phyloP scores from a whole-genome alignment of 371 early-diverging fungal genomes.

The Smittium culicis region DNA sequence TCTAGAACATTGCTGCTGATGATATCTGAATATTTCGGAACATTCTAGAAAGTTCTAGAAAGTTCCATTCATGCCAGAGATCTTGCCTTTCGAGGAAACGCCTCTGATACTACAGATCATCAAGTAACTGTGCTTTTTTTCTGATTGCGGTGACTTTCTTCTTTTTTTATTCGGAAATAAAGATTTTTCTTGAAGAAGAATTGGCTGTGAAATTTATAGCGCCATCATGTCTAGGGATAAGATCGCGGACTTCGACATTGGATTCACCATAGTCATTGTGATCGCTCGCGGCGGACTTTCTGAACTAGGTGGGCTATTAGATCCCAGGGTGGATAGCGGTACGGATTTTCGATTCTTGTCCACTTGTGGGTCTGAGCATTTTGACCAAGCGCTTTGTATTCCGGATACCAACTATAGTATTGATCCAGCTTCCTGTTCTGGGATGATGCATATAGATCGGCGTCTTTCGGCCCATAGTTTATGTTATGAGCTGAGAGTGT shows the following conservation, averaged over 20 bases:
- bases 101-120: neutral
- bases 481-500: neutral
- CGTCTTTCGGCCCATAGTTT: neutral
- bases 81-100: neutral
- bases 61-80: no score
- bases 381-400: neutral
- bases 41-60: no score
- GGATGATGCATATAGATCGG: neutral
- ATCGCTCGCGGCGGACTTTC: neutral
- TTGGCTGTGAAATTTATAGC: neutral
- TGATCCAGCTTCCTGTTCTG: neutral
- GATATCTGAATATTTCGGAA: no score
- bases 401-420: neutral
- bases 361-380: neutral
- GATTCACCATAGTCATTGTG: neutral
- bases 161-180: neutral
- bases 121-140: neutral
- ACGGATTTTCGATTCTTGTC: neutral
- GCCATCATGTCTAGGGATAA: neutral
- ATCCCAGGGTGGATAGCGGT: neutral
- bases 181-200: neutral
- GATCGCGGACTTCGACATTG: neutral
- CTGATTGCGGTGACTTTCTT: neutral
- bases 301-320: neutral
- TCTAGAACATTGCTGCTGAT: no score